Evolutionary conservation across 805 yeast species (phyloP).

Genomic region (Lipomyces sp.): DNA sequence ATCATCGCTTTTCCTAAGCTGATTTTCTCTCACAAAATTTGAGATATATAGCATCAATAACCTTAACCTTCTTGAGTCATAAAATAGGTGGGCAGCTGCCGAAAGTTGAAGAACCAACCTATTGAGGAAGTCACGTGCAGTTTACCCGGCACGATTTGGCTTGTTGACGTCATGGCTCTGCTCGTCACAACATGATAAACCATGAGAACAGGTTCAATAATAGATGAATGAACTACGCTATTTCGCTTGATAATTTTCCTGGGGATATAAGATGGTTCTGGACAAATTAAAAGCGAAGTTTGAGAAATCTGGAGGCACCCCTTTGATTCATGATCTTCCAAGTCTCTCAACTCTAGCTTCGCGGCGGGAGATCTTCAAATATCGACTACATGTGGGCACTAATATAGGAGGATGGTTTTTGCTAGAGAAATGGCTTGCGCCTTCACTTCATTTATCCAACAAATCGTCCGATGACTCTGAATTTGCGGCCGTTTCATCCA

Average conservation of each 20-base stretch:
- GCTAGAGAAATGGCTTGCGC: slow-evolving; percentile 56
- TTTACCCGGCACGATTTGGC: no score
- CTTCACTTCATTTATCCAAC: slow-evolving; percentile 47
- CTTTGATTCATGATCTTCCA: slow-evolving; percentile 42
- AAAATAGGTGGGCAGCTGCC: no score
- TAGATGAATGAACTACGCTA: background rate
- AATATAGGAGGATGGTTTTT: slow-evolving; percentile 92
- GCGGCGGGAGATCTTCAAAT: slow-evolving; percentile 42
- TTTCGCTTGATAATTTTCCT: background rate
- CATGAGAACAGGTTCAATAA: background rate
- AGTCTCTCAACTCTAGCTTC: slow-evolving; percentile 46
- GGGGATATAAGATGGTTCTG: slow-evolving; percentile 14
- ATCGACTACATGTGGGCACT: slow-evolving; percentile 38
- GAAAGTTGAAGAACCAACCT: no score
- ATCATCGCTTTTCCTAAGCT: no score
- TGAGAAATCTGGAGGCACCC: background rate
- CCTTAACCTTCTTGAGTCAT: no score
- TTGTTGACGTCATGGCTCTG: no score
- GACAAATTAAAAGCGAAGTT: slow-evolving; percentile 16
- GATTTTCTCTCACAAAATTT: no score
- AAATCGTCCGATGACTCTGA: slow-evolving; percentile 58
- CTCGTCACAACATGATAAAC: background rate
- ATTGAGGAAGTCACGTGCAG: no score
- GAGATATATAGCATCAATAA: no score
- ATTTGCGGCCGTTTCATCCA: slow-evolving; percentile 66